Base-by-base conservation (phyloP, 768 basidiomycete species). In the Galerina marginata region DNA sequence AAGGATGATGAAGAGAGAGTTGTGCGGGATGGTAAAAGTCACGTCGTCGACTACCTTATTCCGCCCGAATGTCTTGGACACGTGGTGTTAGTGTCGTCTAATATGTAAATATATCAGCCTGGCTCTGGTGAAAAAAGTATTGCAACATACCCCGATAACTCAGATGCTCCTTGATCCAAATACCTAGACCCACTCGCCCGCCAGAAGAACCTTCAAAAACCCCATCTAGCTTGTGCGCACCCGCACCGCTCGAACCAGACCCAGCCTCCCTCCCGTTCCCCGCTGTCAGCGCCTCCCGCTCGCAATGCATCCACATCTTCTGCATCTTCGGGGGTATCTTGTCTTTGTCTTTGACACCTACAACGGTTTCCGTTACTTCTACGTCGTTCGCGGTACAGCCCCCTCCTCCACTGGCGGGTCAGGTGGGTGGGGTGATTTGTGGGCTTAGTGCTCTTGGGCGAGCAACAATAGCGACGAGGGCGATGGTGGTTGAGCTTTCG, bases 1-100 rank as follows among this genome's bases (percentile, higher is more conserved):
- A 15, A 93, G 78, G 61, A 93, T 71, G 7, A 87, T 89, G 65
- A 91, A 90, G 12, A 90, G 48, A 6, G 86, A 86, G 46, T 89
- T 82, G 38, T 72, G 72, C 0, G 83, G 74, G 26, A 92, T 86
- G 0, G 85, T 86, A 65, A 92, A 86, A 58, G 83, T 88, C 40
- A 93, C 87, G 61, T 90, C 81, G 65, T 92, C 87, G 0, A 93
- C 89, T 0, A 88, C 91, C 38, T 76, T 80, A 42, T 83, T 81
- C 12, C 73, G 71, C 6, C 75, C 76, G 61, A 84, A 93, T 1
- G 82, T 69, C 71, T 92, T 33, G 29, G 29, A 33, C 5, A 7
- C 5, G 43, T 15, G 43, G 42, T 45, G 52, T 42, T 9, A n/a
- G n/a, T 12, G 16, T 43, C 23, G n/a, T 46, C 38, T 36, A 33